Evolutionary conservation across 495 filamentous ascomycete species (phyloP).

Genomic region (Saxophila tyrrhenica): DNA sequence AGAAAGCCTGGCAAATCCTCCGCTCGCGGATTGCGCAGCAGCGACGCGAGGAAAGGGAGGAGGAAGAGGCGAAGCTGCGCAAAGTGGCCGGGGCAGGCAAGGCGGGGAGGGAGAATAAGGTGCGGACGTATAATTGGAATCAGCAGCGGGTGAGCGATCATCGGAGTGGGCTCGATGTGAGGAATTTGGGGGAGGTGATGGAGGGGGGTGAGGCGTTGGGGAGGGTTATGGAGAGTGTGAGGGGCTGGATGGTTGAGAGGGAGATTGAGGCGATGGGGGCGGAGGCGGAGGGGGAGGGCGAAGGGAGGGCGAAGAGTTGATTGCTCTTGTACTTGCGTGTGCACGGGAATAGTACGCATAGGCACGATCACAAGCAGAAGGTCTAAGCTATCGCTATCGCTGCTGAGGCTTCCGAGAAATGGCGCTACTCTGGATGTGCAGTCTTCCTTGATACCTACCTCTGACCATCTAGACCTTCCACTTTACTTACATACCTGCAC

Average conservation of each 20-base stretch:
- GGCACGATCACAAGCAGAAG: no score
- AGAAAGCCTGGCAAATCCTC: conserved; percentile 73
- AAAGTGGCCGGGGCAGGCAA: conserved; percentile 65
- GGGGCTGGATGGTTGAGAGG: conserved; percentile 61
- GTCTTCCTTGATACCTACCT: neutral
- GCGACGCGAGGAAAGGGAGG: conserved; percentile 73
- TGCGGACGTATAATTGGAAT: conserved; percentile 88
- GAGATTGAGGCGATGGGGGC: conserved; percentile 61
- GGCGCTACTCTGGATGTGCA: no score
- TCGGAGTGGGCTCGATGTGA: conserved; percentile 66
- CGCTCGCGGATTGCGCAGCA: conserved; percentile 72
- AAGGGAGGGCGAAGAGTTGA: no score
- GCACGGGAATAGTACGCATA: no score
- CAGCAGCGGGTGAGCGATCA: conserved; percentile 95
- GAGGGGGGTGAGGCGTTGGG: conserved; percentile 45
- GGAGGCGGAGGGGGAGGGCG: conserved; percentile 29
- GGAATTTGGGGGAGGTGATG: conserved; percentile 73
- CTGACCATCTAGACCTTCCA: neutral
- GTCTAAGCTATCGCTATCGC: no score
- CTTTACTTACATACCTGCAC: neutral
- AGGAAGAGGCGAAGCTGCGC: conserved; percentile 59
- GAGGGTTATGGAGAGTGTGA: conserved; percentile 69
- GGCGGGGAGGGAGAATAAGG: conserved; percentile 83
- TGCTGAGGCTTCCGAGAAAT: no score
- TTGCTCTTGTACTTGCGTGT: no score